A percentile compares a stretch with the other conserved stretches of the same genome.
Conservation (phyloP, 352 stramenopile species). For the Aphanomyces stellatus region DNA sequence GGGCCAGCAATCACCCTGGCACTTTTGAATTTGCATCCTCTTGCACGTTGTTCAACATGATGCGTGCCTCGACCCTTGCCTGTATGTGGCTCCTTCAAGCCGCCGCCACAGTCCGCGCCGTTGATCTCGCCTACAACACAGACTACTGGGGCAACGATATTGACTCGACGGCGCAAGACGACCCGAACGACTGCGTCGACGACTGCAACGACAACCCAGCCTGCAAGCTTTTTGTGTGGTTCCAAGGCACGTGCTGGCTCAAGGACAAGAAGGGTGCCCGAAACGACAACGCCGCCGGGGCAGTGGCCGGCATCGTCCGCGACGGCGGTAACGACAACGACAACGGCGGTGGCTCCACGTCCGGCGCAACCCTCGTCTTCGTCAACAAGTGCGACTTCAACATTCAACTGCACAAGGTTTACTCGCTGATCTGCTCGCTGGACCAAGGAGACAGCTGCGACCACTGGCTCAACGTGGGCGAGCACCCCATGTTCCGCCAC, state of each 20-base stretch:
- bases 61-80: no score
- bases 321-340: not conserved
- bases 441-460: slow-evolving; percentile 18
- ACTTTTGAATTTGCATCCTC: no score
- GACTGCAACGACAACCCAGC: slow-evolving; percentile 4
- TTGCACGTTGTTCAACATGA: no score
- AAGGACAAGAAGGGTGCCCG: not conserved
- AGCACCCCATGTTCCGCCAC: slow-evolving; percentile 24
- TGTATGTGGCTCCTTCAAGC: not conserved
- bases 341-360: not conserved
- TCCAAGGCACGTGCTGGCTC: slow-evolving; percentile 9
- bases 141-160: slow-evolving; percentile 16
- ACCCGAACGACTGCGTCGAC: not conserved
- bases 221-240: slow-evolving; percentile 1
- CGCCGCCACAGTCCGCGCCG: not conserved
- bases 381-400: slow-evolving; percentile 22
- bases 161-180: not conserved
- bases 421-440: slow-evolving; percentile 19
- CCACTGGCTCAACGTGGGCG: slow-evolving; percentile 14
- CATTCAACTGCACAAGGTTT: slow-evolving; percentile 22
- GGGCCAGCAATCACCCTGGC: no score
- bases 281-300: not conserved
- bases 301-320: not conserved
- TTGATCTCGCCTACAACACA: not conserved
- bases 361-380: not conserved